These are phyloP conservation scores for Russula ochroleuca DNA, from an alignment of 768 basidiomycete species.

Conservation along the genomic window DNA sequence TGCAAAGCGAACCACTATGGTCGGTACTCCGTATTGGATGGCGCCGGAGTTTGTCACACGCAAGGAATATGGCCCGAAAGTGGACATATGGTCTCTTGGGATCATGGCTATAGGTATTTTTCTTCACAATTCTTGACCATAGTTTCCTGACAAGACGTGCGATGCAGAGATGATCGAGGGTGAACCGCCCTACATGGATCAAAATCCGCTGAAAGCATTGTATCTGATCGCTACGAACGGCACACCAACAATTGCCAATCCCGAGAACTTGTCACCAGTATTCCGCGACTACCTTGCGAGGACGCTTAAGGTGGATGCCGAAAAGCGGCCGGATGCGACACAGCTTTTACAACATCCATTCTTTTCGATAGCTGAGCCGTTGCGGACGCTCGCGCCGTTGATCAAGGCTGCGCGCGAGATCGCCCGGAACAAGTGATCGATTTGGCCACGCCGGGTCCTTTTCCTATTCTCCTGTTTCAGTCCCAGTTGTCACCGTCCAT, in stretches of 20 bases:
- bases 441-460: background rate
- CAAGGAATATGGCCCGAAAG: slow-evolving; percentile 96
- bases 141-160: slow-evolving; percentile 2
- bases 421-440: slow-evolving; percentile 43
- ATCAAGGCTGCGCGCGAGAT: slow-evolving; percentile 92
- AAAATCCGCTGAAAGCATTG: slow-evolving; percentile 92
- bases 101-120: slow-evolving; percentile 89
- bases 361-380: slow-evolving; percentile 82
- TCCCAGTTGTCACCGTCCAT: background rate
- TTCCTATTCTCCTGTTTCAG: background rate
- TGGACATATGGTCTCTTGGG: slow-evolving; percentile 96
- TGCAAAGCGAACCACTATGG: slow-evolving; percentile 95
- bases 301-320: slow-evolving; percentile 90
- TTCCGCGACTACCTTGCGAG: slow-evolving; percentile 89
- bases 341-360: slow-evolving; percentile 83
- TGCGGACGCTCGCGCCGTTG: slow-evolving; percentile 81
- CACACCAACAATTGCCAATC: slow-evolving; percentile 93
- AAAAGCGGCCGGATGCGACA: slow-evolving; percentile 85
- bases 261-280: slow-evolving; percentile 63
- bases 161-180: slow-evolving; percentile 93
- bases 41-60: slow-evolving; percentile 96
- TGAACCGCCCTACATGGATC: slow-evolving; percentile 93
- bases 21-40: slow-evolving; percentile 99
- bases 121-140: slow-evolving; percentile 17
- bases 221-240: slow-evolving; percentile 99